Base-by-base conservation (phyloP, 2,329 filamentous ascomycete species). In the Trichoderma citrinoviride region DNA sequence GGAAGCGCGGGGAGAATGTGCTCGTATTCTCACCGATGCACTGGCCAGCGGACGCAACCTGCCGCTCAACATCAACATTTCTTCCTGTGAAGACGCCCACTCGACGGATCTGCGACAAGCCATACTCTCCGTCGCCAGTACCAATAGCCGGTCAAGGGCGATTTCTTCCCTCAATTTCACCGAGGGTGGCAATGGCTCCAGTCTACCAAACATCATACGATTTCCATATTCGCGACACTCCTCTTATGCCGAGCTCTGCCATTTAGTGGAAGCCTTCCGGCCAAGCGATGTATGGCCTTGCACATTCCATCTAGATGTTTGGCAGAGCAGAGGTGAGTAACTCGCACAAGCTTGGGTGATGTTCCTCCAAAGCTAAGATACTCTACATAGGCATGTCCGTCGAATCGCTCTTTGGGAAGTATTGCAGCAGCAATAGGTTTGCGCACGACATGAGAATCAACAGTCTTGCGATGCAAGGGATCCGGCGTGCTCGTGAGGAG, bases 221-320 rank as follows among this genome's bases (percentile, higher is more conserved):
- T 97, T 97, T 69, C 91, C 93, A 0, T 97, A 93, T 72, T 94
- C 94, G 0, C 85, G 94, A 1, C 94, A 98, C 75, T 96, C 94
- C 0, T 96, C 92, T 0, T 94, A 95, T 66, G 79, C 81, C 0
- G 94, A 97, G 73, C 83, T 96, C 3, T 90, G 91, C 68, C 77
- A 87, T 61, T 78, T 97, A 0, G 81, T 97, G 1, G 74, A 80
- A 3, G 80, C 82, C 0, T 90, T 97, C 70, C 84, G 79, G 29
- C 93, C 93, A 0, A 85, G 78, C 52, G 92, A 97, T 70, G 80
- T 97, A 2, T 90, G 90, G 80, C 92, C 93, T 0, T 97, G 93
- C 72, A 96, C 92, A 0, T 86, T 90, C 1, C 83, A 92, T 66
- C 76, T 83, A 17, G 71, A 75, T 0, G 78, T 78, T 1, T 97